Percentiles rank a stretch among this genome's conserved stretches.
These are phyloP conservation scores for Inga oerstediana DNA, from an alignment of 306 rosid genomes.

Conservation along the genomic window DNA sequence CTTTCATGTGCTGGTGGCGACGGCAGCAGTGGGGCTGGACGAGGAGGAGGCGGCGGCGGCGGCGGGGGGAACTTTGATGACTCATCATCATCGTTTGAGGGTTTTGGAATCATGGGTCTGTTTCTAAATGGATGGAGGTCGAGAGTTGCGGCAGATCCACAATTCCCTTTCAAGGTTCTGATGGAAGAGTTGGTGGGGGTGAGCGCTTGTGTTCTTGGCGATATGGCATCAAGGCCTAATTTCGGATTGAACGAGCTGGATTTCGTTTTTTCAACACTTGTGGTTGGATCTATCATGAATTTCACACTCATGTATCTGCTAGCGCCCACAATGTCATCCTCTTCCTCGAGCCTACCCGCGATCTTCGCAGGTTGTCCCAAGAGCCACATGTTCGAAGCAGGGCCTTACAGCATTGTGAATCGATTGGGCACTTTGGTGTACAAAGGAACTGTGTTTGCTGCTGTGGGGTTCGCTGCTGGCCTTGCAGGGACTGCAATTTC, in stretches of 20 bases:
- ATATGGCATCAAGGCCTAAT: conserved; percentile 97
- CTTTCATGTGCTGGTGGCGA: conserved; percentile 47
- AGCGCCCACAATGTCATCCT: conserved; percentile 69
- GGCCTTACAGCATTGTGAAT: conserved; percentile 50
- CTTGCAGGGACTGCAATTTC: conserved; percentile 74
- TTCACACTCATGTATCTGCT: conserved; percentile 93
- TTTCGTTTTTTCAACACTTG: conserved; percentile 93
- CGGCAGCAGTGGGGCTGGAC: conserved; percentile 33
- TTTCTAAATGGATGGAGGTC: conserved; percentile 69
- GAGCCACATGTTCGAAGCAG: conserved; percentile 97
- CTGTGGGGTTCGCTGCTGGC: conserved; percentile 86
- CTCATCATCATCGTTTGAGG: conserved; percentile 10
- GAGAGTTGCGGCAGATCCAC: conserved; percentile 77
- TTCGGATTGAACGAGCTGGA: conserved; percentile 97
- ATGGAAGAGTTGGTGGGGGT: conserved; percentile 90
- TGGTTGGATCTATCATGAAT: conserved; percentile 87
- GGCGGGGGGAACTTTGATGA: background rate
- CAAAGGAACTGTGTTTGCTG: conserved; percentile 77
- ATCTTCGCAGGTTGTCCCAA: conserved; percentile 76
- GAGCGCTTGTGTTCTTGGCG: conserved; percentile 84
- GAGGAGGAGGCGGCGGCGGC: conserved; percentile 31
- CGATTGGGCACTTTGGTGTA: conserved; percentile 77
- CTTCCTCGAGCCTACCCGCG: conserved; percentile 53
- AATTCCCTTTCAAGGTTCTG: conserved; percentile 74
- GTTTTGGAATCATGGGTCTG: conserved; percentile 51